Evolutionary conservation across 352 stramenopile species (phyloP).

Genomic region (Globisporangium viniferum): DNA sequence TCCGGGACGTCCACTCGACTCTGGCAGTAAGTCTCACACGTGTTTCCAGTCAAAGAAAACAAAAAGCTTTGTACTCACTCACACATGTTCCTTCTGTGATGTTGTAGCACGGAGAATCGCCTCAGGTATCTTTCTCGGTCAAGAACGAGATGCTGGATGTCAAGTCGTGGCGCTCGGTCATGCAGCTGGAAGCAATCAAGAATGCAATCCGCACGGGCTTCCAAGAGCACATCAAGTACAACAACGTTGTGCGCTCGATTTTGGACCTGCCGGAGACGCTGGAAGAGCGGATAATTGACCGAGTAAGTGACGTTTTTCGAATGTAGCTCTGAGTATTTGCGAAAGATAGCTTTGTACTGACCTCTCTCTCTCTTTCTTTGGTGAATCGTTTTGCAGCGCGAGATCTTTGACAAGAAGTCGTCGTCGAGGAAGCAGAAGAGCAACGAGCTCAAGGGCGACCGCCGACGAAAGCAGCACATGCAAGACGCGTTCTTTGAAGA

Average conservation of each 20-base stretch:
- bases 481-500: constrained; percentile 75
- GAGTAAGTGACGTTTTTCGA: constrained; percentile 34
- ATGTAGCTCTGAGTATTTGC: neutral
- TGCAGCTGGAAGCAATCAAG: constrained; percentile 84
- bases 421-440: constrained; percentile 68
- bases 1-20: constrained; percentile 80
- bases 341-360: neutral
- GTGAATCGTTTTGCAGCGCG: constrained; percentile 34
- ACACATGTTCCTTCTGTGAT: constrained; percentile 5
- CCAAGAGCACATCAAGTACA: constrained; percentile 88
- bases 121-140: constrained; percentile 71
- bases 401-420: constrained; percentile 84
- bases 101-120: constrained; percentile 68
- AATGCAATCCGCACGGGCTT: constrained; percentile 65
- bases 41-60: neutral
- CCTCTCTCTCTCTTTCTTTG: neutral
- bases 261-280: constrained; percentile 75
- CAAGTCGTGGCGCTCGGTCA: constrained; percentile 72
- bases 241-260: constrained; percentile 75
- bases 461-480: constrained; percentile 73
- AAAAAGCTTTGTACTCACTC: neutral
- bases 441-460: constrained; percentile 78
- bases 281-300: constrained; percentile 68
- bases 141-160: constrained; percentile 77
- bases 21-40: constrained; percentile 42